Conservation (phyloP, 495 filamentous ascomycete species). For the Aspergillus mulundensis region DNA sequence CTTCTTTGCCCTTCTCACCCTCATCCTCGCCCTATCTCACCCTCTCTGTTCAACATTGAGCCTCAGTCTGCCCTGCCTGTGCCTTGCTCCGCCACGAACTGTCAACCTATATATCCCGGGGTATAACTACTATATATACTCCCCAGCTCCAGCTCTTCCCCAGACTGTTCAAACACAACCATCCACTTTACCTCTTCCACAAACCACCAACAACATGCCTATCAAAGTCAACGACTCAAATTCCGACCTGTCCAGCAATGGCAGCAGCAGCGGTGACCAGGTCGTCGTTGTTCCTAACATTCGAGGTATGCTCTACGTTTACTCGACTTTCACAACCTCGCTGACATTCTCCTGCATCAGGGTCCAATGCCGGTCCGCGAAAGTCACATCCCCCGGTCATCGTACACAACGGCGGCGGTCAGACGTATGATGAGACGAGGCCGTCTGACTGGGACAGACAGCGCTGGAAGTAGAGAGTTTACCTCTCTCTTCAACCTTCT, state of each 20-base stretch:
- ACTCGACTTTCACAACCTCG: constrained; percentile 1
- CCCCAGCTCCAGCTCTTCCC: neutral
- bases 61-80: constrained; percentile 6
- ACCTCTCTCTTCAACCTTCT: neutral
- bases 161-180: constrained; percentile 10
- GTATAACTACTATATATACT: constrained; percentile 7
- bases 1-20: neutral
- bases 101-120: constrained; percentile 12
- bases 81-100: constrained; percentile 16
- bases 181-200: constrained; percentile 7
- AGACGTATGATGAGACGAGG: constrained; percentile 45
- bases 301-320: constrained; percentile 28
- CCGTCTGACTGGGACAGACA: constrained; percentile 48
- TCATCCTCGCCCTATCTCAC: constrained; percentile 4
- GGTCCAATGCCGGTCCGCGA: constrained; percentile 24
- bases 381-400: constrained; percentile 37
- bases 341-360: constrained; percentile 20
- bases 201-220: constrained; percentile 30
- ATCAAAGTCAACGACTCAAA: constrained; percentile 45
- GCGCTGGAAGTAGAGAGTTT: constrained; percentile 41
- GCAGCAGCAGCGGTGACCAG: constrained; percentile 34
- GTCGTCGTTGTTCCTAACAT: constrained; percentile 35
- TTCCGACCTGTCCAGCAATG: constrained; percentile 40
- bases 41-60: constrained; percentile 1
- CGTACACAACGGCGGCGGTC: constrained; percentile 44